phyloP scores from a whole-genome alignment of 257 asterid genomes.

The Fraxinus cuspidata region DNA sequence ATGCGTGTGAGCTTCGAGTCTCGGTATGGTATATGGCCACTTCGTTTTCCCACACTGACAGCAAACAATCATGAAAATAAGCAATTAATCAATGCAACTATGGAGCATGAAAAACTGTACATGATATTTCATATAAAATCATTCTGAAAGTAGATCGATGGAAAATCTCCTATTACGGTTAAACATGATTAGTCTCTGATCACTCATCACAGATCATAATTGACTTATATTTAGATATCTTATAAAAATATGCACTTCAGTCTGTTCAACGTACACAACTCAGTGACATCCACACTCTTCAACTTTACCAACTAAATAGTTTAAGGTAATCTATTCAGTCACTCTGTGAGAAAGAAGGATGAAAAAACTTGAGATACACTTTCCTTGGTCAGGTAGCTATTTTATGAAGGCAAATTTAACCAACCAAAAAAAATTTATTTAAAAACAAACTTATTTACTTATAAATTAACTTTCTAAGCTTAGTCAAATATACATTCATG shows the following conservation, averaged over 20 bases:
- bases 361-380: background rate
- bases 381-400: background rate
- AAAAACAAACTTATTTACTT: background rate
- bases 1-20: conserved; percentile 96
- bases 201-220: background rate
- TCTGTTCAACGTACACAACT: background rate
- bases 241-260: background rate
- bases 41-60: conserved; percentile 79
- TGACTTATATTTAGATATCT: background rate
- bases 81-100: conserved; percentile 9
- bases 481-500: background rate
- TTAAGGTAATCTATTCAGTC: background rate
- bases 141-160: background rate
- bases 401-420: background rate
- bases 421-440: background rate
- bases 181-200: background rate
- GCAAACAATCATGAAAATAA: conserved; percentile 24
- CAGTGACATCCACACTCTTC: background rate
- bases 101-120: background rate
- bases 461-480: background rate
- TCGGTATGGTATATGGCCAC: conserved; percentile 90
- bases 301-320: background rate
- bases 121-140: background rate
- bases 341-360: background rate
- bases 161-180: background rate